These are phyloP conservation scores for Tillandsia leiboldiana DNA, from an alignment of 176 grass and related monocot species.

Conservation along the genomic window DNA sequence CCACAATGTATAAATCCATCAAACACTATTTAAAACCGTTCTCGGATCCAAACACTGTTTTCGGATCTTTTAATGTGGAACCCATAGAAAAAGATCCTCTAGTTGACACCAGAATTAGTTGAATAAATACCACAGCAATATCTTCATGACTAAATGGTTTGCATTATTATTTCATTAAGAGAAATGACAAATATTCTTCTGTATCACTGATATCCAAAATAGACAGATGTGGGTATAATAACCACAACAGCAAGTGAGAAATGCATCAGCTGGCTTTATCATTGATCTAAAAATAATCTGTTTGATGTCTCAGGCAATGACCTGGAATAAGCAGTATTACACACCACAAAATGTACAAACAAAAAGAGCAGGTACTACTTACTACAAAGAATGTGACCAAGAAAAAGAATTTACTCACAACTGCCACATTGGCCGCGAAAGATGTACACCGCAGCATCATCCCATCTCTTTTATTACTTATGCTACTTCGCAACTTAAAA, in stretches of 20 bases:
- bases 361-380: conserved; percentile 5
- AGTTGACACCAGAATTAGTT: too few relatives aligned
- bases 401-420: conserved; percentile 32
- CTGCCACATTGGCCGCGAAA: conserved; percentile 33
- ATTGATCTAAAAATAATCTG: neutral
- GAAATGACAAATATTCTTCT: too few relatives aligned
- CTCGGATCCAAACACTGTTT: too few relatives aligned
- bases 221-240: too few relatives aligned
- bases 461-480: conserved; percentile 36
- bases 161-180: too few relatives aligned
- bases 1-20: too few relatives aligned
- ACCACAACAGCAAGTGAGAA: neutral
- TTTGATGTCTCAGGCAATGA: neutral
- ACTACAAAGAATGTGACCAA: conserved; percentile 18
- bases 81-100: too few relatives aligned
- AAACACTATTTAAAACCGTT: too few relatives aligned
- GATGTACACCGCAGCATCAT: conserved; percentile 50
- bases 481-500: conserved; percentile 18
- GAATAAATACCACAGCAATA: too few relatives aligned
- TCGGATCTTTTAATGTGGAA: too few relatives aligned
- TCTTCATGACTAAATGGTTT: too few relatives aligned
- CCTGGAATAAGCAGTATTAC: neutral
- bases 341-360: neutral
- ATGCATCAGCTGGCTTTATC: neutral
- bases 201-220: too few relatives aligned